These are phyloP conservation scores for Pseudogymnoascus destructans DNA, from an alignment of 2,329 filamentous ascomycete species.

Conservation along the genomic window DNA sequence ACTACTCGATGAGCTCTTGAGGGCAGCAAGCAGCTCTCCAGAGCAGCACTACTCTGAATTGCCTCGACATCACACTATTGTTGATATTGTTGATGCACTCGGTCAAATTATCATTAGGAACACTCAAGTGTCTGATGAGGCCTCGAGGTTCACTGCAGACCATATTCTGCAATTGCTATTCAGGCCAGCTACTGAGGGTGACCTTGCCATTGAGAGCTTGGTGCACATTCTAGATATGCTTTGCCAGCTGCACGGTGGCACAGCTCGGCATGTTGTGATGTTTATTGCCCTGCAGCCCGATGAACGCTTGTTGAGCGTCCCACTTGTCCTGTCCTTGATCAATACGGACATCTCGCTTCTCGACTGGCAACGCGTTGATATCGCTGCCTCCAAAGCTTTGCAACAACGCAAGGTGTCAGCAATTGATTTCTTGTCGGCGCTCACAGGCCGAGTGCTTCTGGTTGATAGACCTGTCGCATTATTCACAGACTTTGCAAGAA, in stretches of 20 bases:
- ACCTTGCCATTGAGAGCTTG: conserved; percentile 45
- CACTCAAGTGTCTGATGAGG: conserved; percentile 47
- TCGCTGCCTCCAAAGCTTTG: conserved; percentile 60
- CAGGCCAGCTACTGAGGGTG: conserved; percentile 37
- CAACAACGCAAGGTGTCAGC: conserved; percentile 56
- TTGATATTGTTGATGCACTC: conserved; percentile 50
- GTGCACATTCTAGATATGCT: conserved; percentile 49
- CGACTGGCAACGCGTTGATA: conserved; percentile 53
- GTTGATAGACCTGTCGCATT: conserved; percentile 65
- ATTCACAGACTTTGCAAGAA: conserved; percentile 74
- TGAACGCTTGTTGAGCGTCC: conserved; percentile 41
- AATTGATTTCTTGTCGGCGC: conserved; percentile 64
- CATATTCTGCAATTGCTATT: conserved; percentile 46
- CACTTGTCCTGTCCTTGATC: conserved; percentile 43
- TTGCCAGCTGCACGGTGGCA: conserved; percentile 42
- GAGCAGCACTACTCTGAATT: conserved; percentile 49
- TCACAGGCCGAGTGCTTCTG: conserved; percentile 68
- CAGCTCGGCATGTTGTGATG: conserved; percentile 40
- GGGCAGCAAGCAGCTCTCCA: conserved; percentile 37
- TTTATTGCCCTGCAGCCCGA: conserved; percentile 45
- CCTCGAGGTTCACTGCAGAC: conserved; percentile 45
- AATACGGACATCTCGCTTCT: conserved; percentile 41
- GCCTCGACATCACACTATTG: conserved; percentile 42
- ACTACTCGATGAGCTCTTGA: conserved; percentile 43
- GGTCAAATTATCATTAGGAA: conserved; percentile 50